phyloP scores from a whole-genome alignment of 257 asterid species.

The Linderniella brevidens region DNA sequence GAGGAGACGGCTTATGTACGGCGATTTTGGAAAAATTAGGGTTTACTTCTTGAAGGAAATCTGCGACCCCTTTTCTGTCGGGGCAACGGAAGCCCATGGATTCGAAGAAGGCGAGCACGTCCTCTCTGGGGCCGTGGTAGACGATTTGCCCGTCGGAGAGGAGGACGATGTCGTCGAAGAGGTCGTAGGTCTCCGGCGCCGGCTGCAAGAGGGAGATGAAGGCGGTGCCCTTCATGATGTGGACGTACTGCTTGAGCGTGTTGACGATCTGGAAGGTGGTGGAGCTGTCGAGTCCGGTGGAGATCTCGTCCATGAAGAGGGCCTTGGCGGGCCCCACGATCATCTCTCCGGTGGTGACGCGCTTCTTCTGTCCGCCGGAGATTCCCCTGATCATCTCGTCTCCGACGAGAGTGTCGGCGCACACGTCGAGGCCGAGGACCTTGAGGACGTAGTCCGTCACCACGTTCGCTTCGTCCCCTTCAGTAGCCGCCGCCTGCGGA shows the following conservation, averaged over 20 bases:
- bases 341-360: constrained; percentile 34
- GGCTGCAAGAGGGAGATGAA: constrained; percentile 25
- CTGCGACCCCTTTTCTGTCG: constrained; percentile 24
- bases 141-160: constrained; percentile 19
- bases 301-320: constrained; percentile 30
- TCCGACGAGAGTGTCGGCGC: constrained; percentile 40
- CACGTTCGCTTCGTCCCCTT: constrained; percentile 1
- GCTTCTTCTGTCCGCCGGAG: constrained; percentile 41
- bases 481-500: background rate
- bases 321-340: constrained; percentile 24
- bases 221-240: constrained; percentile 20
- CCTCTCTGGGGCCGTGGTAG: constrained; percentile 23
- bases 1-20: too few relatives aligned
- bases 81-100: constrained; percentile 27
- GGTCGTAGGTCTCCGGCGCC: constrained; percentile 21
- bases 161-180: constrained; percentile 22
- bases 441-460: background rate
- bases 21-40: background rate
- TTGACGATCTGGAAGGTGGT: constrained; percentile 21
- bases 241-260: constrained; percentile 14
- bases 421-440: constrained; percentile 35
- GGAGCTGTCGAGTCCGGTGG: constrained; percentile 26
- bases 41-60: constrained; percentile 29
- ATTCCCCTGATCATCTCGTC: constrained; percentile 31
- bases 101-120: constrained; percentile 17